A percentile compares a stretch with the other conserved stretches of the same genome.
phyloP scores from a whole-genome alignment of 306 rosid species.

The Sesbania bispinosa region DNA sequence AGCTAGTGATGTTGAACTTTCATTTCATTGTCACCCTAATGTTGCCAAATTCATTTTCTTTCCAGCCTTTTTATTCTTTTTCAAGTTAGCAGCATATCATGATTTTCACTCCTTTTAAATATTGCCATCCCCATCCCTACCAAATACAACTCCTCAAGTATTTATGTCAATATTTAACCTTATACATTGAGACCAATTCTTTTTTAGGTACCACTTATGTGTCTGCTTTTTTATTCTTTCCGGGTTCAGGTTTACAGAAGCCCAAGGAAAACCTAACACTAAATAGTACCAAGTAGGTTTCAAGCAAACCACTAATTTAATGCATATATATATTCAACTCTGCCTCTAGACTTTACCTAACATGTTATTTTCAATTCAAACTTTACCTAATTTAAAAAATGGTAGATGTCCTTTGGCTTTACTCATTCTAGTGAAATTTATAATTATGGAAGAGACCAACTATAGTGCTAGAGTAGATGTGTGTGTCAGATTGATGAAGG shows the following conservation, averaged over 20 bases:
- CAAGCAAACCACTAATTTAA: not conserved
- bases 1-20: constrained; percentile 15
- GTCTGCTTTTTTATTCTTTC: not conserved
- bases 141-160: not conserved
- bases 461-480: constrained; percentile 11
- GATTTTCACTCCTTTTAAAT: not conserved
- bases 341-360: not conserved
- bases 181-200: not conserved
- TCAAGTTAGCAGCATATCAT: constrained; percentile 9
- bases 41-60: constrained; percentile 22
- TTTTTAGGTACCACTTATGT: not conserved
- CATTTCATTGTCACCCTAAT: not conserved
- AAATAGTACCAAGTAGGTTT: not conserved
- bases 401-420: not conserved
- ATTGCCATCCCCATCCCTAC: constrained; percentile 16
- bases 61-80: constrained; percentile 1
- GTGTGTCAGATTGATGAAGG: not conserved
- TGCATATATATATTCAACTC: not conserved
- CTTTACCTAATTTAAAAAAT: not conserved
- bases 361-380: not conserved
- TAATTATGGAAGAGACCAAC: constrained; percentile 5
- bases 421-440: not conserved
- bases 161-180: not conserved
- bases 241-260: not conserved
- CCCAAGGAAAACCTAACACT: not conserved